Percentiles rank a stretch among this genome's conserved stretches.
phyloP scores from a whole-genome alignment of 805 yeast genomes.

The Barnettozyma wickerhamii region DNA sequence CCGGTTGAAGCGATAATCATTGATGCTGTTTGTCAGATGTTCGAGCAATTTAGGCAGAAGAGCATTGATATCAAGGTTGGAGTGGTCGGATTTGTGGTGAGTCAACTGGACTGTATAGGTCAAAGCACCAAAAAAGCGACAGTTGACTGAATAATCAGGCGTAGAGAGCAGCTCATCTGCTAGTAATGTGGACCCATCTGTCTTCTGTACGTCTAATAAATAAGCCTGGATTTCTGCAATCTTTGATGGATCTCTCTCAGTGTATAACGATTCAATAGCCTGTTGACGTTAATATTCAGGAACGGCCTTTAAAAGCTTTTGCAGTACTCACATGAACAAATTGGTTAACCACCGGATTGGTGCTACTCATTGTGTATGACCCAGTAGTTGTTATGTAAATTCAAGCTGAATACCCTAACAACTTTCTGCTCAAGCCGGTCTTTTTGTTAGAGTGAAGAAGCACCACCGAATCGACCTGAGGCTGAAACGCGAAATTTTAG shows the following conservation, averaged over 20 bases:
- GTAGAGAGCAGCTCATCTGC: conserved; percentile 50
- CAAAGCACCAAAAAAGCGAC: conserved; percentile 77
- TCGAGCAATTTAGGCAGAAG: conserved; percentile 12
- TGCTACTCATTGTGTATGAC: too few species aligned
- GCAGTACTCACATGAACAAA: too few species aligned
- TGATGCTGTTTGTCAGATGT: conserved; percentile 13
- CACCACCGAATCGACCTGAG: too few species aligned
- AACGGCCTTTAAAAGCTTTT: too few species aligned
- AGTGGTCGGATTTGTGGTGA: conserved; percentile 10
- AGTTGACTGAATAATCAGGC: conserved; percentile 34
- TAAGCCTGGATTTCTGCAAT: conserved; percentile 45
- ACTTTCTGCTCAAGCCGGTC: too few species aligned
- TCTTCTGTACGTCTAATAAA: conserved; percentile 57
- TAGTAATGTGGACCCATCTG: conserved; percentile 48
- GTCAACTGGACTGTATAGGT: conserved; percentile 66
- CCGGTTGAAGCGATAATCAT: conserved; percentile 9
- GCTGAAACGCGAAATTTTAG: too few species aligned
- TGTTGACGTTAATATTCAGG: conserved; percentile 6
- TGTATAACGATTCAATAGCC: conserved; percentile 23
- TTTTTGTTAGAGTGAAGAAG: too few species aligned
- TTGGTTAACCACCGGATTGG: too few species aligned
- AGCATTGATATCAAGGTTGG: conserved; percentile 14
- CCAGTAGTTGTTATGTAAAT: too few species aligned
- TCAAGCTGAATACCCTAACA: too few species aligned
- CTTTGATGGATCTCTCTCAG: conserved; percentile 26